Evolutionary conservation across 192 early-diverging fungal genomes (phyloP).

Genomic region (Rhizophlyctis rosea): DNA sequence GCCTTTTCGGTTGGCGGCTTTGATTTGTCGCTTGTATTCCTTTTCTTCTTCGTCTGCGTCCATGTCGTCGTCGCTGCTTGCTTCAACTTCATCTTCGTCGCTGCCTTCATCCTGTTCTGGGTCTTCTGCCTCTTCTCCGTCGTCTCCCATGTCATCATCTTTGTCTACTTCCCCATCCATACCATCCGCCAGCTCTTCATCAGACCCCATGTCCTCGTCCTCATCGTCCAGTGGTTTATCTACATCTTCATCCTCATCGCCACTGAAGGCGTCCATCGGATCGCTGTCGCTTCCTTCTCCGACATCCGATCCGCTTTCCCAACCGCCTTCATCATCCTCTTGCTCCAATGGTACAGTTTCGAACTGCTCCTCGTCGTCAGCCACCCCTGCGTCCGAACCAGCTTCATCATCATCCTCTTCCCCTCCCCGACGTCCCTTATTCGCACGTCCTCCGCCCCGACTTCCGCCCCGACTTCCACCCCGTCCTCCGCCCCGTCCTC

Average conservation of each 20-base stretch:
- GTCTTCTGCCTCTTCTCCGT: constrained; percentile 16
- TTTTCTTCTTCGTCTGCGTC: constrained; percentile 26
- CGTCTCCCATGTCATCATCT: constrained; percentile 5
- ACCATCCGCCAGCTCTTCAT: constrained; percentile 4
- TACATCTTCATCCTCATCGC: constrained; percentile 17
- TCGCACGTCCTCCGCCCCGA: neutral
- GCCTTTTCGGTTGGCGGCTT: constrained; percentile 80
- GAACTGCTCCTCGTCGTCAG: constrained; percentile 28
- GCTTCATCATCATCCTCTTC: constrained; percentile 28
- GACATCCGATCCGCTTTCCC: constrained; percentile 32
- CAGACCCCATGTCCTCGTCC: too few species aligned
- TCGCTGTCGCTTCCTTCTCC: constrained; percentile 14
- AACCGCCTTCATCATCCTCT: constrained; percentile 33
- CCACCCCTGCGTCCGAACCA: too few species aligned
- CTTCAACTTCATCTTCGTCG: constrained; percentile 3
- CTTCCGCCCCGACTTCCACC: constrained; percentile 7
- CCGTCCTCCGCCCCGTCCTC: constrained; percentile 4
- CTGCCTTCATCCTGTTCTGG: constrained; percentile 8
- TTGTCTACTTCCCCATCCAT: constrained; percentile 20
- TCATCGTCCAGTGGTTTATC: too few species aligned
- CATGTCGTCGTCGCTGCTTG: constrained; percentile 16
- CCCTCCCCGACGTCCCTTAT: constrained; percentile 13
- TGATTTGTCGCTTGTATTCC: constrained; percentile 31
- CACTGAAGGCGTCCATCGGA: constrained; percentile 11
- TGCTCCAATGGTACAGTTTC: constrained; percentile 36